Evolutionary conservation across 495 filamentous ascomycete genomes (phyloP).

Genomic region (Xeromyces bisporus): DNA sequence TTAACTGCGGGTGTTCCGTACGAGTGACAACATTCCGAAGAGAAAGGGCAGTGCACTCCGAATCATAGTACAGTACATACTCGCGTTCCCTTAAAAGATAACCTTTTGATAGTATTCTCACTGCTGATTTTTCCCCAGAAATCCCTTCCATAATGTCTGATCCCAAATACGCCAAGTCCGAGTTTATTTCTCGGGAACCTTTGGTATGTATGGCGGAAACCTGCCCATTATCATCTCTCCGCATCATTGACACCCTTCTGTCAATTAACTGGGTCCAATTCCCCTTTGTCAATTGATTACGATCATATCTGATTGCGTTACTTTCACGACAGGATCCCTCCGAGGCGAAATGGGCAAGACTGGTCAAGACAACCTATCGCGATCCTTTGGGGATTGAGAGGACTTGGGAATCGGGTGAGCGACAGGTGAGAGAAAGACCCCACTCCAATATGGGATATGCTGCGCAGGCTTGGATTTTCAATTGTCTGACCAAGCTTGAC

Average conservation of each 20-base stretch:
- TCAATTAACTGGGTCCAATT: not conserved
- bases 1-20: too few species aligned
- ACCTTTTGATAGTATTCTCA: too few species aligned
- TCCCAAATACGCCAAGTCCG: conserved; percentile 16
- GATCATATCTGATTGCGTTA: not conserved
- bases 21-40: too few species aligned
- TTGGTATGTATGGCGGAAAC: conserved; percentile 17
- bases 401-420: conserved; percentile 71
- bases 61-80: too few species aligned
- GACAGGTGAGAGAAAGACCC: conserved; percentile 27
- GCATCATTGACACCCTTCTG: too few species aligned
- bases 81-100: too few species aligned
- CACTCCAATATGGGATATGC: not conserved
- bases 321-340: conserved; percentile 21
- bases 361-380: conserved; percentile 53
- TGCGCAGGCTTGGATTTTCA: not conserved
- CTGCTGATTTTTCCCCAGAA: too few species aligned
- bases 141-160: conserved; percentile 12
- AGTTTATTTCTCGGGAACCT: conserved; percentile 32
- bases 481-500: not conserved
- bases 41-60: too few species aligned
- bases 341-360: conserved; percentile 62
- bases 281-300: too few species aligned
- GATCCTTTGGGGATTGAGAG: conserved; percentile 52
- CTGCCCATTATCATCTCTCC: not conserved